Evolutionary conservation across 2,329 filamentous ascomycete species (phyloP).

Genomic region (Aspergillus niger): DNA sequence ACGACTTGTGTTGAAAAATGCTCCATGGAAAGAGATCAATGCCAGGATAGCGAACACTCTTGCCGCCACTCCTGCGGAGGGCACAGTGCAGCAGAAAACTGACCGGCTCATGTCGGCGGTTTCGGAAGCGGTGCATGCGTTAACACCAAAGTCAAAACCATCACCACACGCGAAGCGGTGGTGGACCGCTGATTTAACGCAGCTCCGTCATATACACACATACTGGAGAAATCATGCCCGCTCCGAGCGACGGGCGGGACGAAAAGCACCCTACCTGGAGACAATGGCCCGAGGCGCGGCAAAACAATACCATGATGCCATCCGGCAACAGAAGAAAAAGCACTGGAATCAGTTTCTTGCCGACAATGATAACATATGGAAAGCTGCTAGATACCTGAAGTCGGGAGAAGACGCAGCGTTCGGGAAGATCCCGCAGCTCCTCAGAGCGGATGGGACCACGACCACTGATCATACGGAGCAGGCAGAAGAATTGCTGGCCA

Average conservation of each 20-base stretch:
- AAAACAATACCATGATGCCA: neutral
- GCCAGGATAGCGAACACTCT: conserved; percentile 17
- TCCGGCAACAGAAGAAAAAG: neutral
- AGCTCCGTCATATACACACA: neutral
- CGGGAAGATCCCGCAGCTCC: too few species aligned
- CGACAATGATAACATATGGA: too few species aligned
- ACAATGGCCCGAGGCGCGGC: neutral
- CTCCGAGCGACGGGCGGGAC: neutral
- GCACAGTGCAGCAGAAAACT: conserved; percentile 9
- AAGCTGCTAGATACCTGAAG: too few species aligned
- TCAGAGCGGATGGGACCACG: too few species aligned
- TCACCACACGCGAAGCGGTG: neutral
- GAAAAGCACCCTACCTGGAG: neutral
- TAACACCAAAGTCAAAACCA: neutral
- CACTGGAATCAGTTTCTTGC: too few species aligned
- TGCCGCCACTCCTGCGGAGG: conserved; percentile 12
- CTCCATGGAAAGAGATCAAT: conserved; percentile 26
- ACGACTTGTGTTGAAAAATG: conserved; percentile 25
- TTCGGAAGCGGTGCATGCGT: neutral
- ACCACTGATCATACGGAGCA: too few species aligned
- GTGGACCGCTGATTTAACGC: neutral
- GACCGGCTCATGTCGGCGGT: neutral
- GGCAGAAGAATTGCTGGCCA: too few species aligned
- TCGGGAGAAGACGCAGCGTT: too few species aligned
- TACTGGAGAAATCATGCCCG: neutral